Base-by-base conservation (phyloP, 2,329 filamentous ascomycete species). In the Colletotrichum chrysophilum region DNA sequence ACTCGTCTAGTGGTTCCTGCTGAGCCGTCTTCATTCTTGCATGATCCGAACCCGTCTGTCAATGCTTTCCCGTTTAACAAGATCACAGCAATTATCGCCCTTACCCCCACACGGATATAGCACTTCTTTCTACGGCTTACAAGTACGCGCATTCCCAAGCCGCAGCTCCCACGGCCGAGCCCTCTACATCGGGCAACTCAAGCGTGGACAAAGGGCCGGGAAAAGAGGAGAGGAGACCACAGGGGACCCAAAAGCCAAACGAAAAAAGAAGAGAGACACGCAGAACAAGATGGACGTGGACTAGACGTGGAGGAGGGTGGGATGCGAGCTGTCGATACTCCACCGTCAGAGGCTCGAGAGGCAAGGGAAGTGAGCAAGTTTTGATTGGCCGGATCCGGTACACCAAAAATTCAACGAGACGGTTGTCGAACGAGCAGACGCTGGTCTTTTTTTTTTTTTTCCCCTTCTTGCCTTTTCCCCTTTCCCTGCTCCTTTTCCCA, bases 361-460 rank as follows among this genome's bases (percentile, higher is more conserved):
- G 74, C 74, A 66, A 66, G 74, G 74, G 71, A 75, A 66, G 74
- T 85, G 85, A 87, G 86, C 85, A 87, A 87, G 86, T 87, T 87
- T 87, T 85, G 82, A 87, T 87, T 87, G 85, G 85, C 79, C 79
- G 61, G 70, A 73, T 65, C 34, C 65, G 64, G 56, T 70, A 73
- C 74, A 52, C 43, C n/a, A 70, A 75, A 73, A 61, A 69, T 73
- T 60, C 74, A 69, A 75, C 74, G 74, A 73, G 70, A 73, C 70
- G 70, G 74, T 73, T 48, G 64, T 69, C 73, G 64, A 75, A 75
- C 70, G 70, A 75, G 43, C 36, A 26, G 24, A 58, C 26, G 16
- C 55, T 58, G n/a, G 43, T 21, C 43, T 52, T 21, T 48, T 48
- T 48, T 48, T n/a, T 10, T 10, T 30, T 7, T 34, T 1, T 26